Evolutionary conservation across 139 green algal species (phyloP), one percentile per base, ranked within the genome.

Genomic region (Coelastrella sp.): DNA sequence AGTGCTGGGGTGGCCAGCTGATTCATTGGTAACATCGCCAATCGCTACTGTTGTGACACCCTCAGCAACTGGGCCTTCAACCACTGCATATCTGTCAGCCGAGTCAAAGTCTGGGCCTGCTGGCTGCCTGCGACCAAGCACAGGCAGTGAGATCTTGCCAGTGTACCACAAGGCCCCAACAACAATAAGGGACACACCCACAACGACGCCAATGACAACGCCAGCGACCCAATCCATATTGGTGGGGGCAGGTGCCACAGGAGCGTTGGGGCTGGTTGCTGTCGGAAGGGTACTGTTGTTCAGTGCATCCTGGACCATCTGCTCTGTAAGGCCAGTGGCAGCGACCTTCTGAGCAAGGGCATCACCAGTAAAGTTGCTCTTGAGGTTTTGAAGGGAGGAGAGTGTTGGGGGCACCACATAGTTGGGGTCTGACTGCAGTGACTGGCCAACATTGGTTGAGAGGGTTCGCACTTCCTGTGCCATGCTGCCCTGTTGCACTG

Each of bases 221-320:
- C 65, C 84, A 15, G 84, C 84, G 0, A 88, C 84, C 84, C 84
- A 88, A 5, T 14, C 49, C 8, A 61, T 25, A 35, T 82, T 22
- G 8, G 61, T 35, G 15, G 56, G 19, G 7, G 22, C 20, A 12
- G 56, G 15, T 14, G 56, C 56, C 49, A 12, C 56, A 22, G 19
- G 14, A 8, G 79, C 20, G 15, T 17, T 70, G 15, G 20, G 22
- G 57, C 3, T 49, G 20, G 19, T n/a, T 74, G 58, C 24, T 65
- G n/a, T 11, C 6, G 24, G 8, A 12, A 7, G 7, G 0, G 25
- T 24, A 8, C 24, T 35, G 14, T 19, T 66, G 35, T 87, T 25
- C 5, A 63, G 20, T 57, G 58, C 15, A 25, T 22, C 59, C 81
- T 24, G 25, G 20, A 60, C 81, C 10, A 75, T 57, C 6, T 59